These are phyloP conservation scores for Davidsoniella neocaledoniae DNA, from an alignment of 2,329 filamentous ascomycete species.

Conservation along the genomic window DNA sequence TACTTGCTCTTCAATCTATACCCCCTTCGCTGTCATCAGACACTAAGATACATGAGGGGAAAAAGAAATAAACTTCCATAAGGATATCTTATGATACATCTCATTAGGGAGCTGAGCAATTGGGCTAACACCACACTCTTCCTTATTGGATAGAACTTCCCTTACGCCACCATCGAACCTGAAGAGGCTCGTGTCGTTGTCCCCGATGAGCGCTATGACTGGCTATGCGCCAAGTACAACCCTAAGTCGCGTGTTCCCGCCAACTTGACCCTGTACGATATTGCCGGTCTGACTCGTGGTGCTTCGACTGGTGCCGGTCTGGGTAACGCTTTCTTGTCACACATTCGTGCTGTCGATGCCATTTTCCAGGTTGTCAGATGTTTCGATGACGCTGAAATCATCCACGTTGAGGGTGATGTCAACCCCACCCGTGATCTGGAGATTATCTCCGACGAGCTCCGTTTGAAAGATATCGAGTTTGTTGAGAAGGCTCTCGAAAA, in stretches of 20 bases:
- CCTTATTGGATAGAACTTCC: slow-evolving; percentile 56
- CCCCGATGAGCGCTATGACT: slow-evolving; percentile 89
- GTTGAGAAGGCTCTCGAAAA: slow-evolving; percentile 86
- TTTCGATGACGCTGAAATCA: slow-evolving; percentile 98
- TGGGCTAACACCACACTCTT: slow-evolving; percentile 11
- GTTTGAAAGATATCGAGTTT: slow-evolving; percentile 98
- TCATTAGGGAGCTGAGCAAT: slow-evolving; percentile 21
- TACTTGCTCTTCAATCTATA: neutral
- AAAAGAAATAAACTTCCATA: too few relatives aligned
- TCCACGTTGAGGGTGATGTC: slow-evolving; percentile 97
- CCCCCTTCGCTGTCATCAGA: slow-evolving; percentile 7
- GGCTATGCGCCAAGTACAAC: slow-evolving; percentile 91
- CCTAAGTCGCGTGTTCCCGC: slow-evolving; percentile 95
- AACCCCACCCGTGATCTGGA: slow-evolving; percentile 85
- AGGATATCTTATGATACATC: slow-evolving; percentile 3
- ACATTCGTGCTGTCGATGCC: slow-evolving; percentile 94
- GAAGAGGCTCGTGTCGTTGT: slow-evolving; percentile 97
- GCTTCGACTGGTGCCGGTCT: slow-evolving; percentile 95
- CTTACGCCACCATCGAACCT: slow-evolving; percentile 96
- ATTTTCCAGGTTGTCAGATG: slow-evolving; percentile 95
- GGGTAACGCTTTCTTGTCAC: slow-evolving; percentile 93
- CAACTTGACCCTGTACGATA: slow-evolving; percentile 96
- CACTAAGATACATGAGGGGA: too few relatives aligned
- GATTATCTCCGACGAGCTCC: slow-evolving; percentile 92
- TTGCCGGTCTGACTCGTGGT: slow-evolving; percentile 87